phyloP scores from a whole-genome alignment of 495 filamentous ascomycete species.

The Lasiosphaeris hirsuta region DNA sequence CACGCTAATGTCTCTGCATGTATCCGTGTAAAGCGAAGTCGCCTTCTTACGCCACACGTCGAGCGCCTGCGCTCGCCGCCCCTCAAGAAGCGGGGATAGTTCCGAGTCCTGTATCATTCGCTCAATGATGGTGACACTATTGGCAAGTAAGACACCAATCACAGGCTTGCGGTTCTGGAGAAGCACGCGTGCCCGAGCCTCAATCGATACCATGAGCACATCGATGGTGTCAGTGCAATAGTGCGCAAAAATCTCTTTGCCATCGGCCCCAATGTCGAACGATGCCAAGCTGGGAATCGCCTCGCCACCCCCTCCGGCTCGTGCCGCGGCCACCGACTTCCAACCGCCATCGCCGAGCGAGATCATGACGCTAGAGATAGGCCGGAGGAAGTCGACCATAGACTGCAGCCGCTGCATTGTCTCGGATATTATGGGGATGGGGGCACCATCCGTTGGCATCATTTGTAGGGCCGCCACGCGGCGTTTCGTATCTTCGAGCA shows the following conservation, averaged over 20 bases:
- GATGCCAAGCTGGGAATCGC: constrained; percentile 67
- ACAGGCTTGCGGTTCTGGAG: constrained; percentile 69
- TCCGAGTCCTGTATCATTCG: constrained; percentile 81
- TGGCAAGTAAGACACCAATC: constrained; percentile 87
- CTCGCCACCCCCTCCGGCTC: constrained; percentile 46
- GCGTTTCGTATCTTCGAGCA: constrained; percentile 82
- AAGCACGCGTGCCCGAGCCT: constrained; percentile 66
- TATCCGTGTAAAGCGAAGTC: constrained; percentile 75
- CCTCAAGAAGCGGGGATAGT: constrained; percentile 66
- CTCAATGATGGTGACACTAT: constrained; percentile 81
- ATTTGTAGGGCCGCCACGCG: constrained; percentile 56
- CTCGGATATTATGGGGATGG: constrained; percentile 74
- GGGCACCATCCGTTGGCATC: constrained; percentile 75
- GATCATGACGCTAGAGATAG: constrained; percentile 83
- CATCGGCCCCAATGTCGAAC: constrained; percentile 88
- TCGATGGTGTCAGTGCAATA: constrained; percentile 87
- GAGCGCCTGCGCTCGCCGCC: constrained; percentile 54
- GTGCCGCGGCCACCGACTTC: constrained; percentile 50
- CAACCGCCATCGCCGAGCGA: constrained; percentile 93
- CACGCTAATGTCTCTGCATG: constrained; percentile 82
- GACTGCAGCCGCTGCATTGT: constrained; percentile 84
- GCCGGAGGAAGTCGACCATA: constrained; percentile 82
- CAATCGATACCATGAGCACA: constrained; percentile 70
- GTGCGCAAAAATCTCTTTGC: constrained; percentile 79
- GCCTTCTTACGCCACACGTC: constrained; percentile 87